phyloP scores from a whole-genome alignment of 495 filamentous ascomycete species.

The Chaetomium cochliodes region DNA sequence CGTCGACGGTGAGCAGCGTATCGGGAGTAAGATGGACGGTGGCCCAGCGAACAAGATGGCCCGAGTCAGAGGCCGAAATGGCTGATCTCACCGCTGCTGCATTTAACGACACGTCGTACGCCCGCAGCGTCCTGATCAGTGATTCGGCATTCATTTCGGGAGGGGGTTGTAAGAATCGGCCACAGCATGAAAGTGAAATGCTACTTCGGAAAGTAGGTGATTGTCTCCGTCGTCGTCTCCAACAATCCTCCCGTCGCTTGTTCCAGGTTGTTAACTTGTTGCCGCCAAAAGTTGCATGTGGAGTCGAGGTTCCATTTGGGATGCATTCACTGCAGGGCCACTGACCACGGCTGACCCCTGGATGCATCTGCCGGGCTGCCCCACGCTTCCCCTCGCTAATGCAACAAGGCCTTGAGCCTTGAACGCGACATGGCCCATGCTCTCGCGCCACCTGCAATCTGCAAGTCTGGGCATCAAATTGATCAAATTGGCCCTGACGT shows the following conservation, averaged over 20 bases:
- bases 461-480: no score
- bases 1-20: slow-evolving; percentile 46
- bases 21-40: slow-evolving; percentile 42
- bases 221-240: background rate
- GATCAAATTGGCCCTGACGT: background rate
- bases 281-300: background rate
- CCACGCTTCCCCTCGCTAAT: background rate
- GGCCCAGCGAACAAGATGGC: slow-evolving; percentile 42
- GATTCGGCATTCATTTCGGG: slow-evolving; percentile 32
- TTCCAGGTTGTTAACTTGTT: no score
- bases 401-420: background rate
- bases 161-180: background rate
- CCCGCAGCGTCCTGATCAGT: slow-evolving; percentile 28
- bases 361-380: background rate
- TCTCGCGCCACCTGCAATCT: no score
- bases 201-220: background rate
- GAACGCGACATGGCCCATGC: slow-evolving; percentile 13
- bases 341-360: no score
- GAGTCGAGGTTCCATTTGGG: background rate
- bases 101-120: slow-evolving; percentile 35
- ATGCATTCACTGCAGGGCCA: background rate
- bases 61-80: slow-evolving; percentile 23
- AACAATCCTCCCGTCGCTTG: background rate
- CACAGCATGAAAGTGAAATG: slow-evolving; percentile 10
- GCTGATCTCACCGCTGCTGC: slow-evolving; percentile 35